Evolutionary conservation across 208 protist species (phyloP), one percentile per base, ranked within the genome.

Genomic region (Crithidia thermophila): DNA sequence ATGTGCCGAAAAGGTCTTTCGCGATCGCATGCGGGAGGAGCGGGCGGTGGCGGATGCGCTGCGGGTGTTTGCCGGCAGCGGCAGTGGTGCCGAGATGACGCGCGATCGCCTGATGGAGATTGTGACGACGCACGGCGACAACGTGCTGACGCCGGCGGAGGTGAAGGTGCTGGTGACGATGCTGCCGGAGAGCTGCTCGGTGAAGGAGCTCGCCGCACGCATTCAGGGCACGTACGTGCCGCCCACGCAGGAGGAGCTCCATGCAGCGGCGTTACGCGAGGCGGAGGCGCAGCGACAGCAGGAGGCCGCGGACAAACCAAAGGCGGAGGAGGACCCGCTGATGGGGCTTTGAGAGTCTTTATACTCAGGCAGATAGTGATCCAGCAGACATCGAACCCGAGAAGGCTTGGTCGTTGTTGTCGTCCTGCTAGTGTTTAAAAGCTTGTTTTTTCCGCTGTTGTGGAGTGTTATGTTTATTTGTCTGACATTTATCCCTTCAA

Each of bases 161-260:
- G 84, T 82, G 47, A 88, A 92, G 50, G 70, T 90, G 37, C 73
- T 84, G 1, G 57, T 76, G 28, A 31, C 81, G 13, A 52, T 93
- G 20, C 58, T 93, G 14, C 67, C 66, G 20, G 82, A 86, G 53
- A 75, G 80, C 34, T 92, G 79, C 66, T 63, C 75, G 14, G 73
- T 85, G 25, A 66, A 67, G 30, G 91, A 96, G 70, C 75, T 93
- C 30, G 85, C 91, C 16, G 79, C 79, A 2, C 87, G 88, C n/a
- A 75, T 96, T 45, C 85, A 93, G 58, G 91, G 91, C 45, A 96
- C 88, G 36, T 94, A 94, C 55, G 75, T 84, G 31, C 65, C 88
- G 13, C 86, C 87, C 4, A 92, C 83, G 23, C 81, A 87, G 68
- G 84, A 87, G 47, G 91, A 96, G 42, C 59, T 93, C 20, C 82